Evolutionary conservation across 192 early-diverging fungal genomes (phyloP), one percentile per base, ranked within the genome.

Genomic region (Entrophospora sp.): DNA sequence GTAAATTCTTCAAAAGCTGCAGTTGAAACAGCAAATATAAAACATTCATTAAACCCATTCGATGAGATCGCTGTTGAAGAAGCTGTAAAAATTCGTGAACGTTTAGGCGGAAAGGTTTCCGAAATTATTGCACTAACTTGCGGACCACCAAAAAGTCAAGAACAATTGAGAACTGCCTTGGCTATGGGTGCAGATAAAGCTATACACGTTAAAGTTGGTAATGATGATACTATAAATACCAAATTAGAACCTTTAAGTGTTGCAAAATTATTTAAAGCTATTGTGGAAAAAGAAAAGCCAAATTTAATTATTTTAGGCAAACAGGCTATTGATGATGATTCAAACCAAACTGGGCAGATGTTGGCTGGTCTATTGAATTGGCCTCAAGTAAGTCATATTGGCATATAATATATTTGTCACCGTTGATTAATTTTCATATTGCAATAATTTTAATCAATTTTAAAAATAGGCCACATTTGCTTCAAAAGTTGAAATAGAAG

Each of bases 11-110:
- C 88, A 25, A 89, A 90, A 69, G 83, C 85, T 5, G 89, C 83
- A 65, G 93, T 99, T 71, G 96, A 97, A 75, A 92, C 90, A 24
- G 80, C 80, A 37, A 91, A 89, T 71, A 86, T 96, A 63, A 96
- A 96, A 84, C 96, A 99, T 84, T 91, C 89, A 68, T 93, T 99
- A 89, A 99, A 99, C 78, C 96, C 96, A 40, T 99, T 99, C 76
- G 95, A 97, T 75, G 96, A 99, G 72, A 99, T 99, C 73, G 96
- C 94, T n/a, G 79, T 97, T 12, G 95, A 99, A 73, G 91, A 95
- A 73, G 96, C 96, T 37, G 83, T 99, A 46, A 83, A 87, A 28
- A 82, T 99, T 74, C 92, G 90, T 82, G 94, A 99, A 77, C 85
- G 83, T 61, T 72, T 81, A 46, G 87, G 82, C 42, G 81, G 80